Base-by-base conservation (phyloP, 352 stramenopile genomes). In the Phytophthora pisi region DNA sequence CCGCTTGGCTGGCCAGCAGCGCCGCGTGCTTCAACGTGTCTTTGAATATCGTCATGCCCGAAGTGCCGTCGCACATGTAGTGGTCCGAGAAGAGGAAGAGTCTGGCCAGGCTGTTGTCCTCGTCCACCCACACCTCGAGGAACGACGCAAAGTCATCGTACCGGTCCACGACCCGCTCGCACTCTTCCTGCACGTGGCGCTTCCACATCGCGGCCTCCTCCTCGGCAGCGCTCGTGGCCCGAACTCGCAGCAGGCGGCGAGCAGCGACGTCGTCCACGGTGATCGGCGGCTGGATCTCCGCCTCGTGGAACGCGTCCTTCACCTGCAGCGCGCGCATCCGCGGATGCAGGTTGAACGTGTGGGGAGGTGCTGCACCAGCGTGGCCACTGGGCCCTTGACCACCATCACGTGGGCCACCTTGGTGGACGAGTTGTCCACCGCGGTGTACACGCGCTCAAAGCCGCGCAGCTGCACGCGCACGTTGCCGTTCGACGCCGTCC, bases 81-180 rank as follows among this genome's bases (percentile, higher is more conserved):
- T 86, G 75, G 40, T 82, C 72, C 3, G 74, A 76, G 56, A 81
- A 81, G 16, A 86, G 64, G 34, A 81, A 55, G 7, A 86, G 50
- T 8, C 70, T 72, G 5, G 65, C 71, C 4, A 51, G 45, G 28
- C 67, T 47, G 23, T 42, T 67, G 30, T 28, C 23, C 5, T 65
- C 31, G 23, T 78, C 55, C 0, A 45, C 40, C 65, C 68, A 54
- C 15, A 64, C 47, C 20, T 70, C 63, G 11, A 72, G 47, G 50
- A 72, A 75, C 16, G 52, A 68, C 6, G 68, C 57, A n/a, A 72
- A 75, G 13, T 72, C 52, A 42, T 68, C 40, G 53, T 62, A 75
- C 13, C 68, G 57, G n/a, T 72, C 52, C 42, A 68, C 40, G 53
- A 59, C 72, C 8, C 68, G 57, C 40, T 72, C 62, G 16, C 40